A percentile compares a stretch with the other conserved stretches of the same genome.
Evolutionary conservation across 768 basidiomycete species (phyloP).

Genomic region (Tulasnella sp.): DNA sequence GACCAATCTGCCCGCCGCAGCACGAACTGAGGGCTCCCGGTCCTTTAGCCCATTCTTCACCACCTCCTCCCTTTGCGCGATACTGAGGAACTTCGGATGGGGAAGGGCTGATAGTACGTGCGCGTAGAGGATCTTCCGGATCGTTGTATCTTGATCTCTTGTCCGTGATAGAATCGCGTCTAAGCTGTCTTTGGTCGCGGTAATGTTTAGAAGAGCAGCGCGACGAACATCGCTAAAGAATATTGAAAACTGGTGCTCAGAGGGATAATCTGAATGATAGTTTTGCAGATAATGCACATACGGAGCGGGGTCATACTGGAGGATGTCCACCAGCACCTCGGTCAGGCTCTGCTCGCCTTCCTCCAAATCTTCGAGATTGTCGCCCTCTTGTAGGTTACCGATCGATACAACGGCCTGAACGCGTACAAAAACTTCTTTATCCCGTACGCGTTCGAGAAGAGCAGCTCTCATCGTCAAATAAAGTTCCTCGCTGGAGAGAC

Average conservation of each 20-base stretch:
- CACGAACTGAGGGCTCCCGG: constrained; percentile 60
- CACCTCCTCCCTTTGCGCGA: constrained; percentile 64
- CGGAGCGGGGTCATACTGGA: constrained; percentile 66
- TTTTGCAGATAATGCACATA: constrained; percentile 31
- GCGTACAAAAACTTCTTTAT: constrained; percentile 69
- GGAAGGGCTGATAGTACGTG: constrained; percentile 48
- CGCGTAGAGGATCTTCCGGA: constrained; percentile 65
- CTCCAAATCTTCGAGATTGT: constrained; percentile 49
- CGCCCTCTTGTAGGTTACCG: constrained; percentile 60
- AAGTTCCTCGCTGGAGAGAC: constrained; percentile 61
- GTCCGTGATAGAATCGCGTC: constrained; percentile 58
- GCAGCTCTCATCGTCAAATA: constrained; percentile 49
- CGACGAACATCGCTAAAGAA: constrained; percentile 71
- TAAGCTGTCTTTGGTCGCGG: constrained; percentile 43
- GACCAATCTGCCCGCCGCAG: constrained; percentile 61
- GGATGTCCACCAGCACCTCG: constrained; percentile 52
- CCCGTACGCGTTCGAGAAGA: constrained; percentile 60
- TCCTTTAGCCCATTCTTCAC: constrained; percentile 79
- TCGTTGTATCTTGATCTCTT: constrained; percentile 62
- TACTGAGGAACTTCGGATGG: constrained; percentile 53
- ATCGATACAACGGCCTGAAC: constrained; percentile 72
- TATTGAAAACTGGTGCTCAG: background rate
- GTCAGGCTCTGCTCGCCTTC: constrained; percentile 37
- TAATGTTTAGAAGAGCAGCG: constrained; percentile 60
- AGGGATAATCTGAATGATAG: background rate